A percentile compares a stretch with the other conserved stretches of the same genome.
These are phyloP conservation scores for Fusarium sp. DNA, from an alignment of 2,329 filamentous ascomycete species.

Conservation along the genomic window DNA sequence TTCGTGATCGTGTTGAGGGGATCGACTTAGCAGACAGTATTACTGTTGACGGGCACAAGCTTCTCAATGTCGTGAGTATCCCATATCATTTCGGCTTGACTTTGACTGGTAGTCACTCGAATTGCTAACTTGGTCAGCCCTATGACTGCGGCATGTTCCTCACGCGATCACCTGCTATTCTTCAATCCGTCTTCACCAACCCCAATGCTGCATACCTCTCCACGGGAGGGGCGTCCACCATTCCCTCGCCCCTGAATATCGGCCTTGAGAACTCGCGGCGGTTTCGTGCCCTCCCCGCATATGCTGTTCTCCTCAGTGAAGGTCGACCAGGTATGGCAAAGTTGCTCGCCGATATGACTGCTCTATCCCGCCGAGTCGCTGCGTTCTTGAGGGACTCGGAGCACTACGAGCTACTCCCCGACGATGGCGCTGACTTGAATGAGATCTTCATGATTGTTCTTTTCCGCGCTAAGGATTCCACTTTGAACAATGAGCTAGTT, in stretches of 20 bases:
- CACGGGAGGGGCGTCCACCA: conserved; percentile 50
- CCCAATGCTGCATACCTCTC: conserved; percentile 84
- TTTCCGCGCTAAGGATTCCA: conserved; percentile 73
- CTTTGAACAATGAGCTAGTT: conserved; percentile 72
- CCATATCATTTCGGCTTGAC: background rate
- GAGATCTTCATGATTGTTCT: conserved; percentile 72
- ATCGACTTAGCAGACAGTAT: conserved; percentile 88
- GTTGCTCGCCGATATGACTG: conserved; percentile 77
- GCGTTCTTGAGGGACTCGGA: conserved; percentile 66
- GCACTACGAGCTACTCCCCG: conserved; percentile 73
- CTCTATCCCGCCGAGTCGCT: conserved; percentile 73
- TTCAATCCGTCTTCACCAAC: conserved; percentile 76
- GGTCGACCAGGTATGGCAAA: conserved; percentile 72
- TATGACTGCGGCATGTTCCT: conserved; percentile 95
- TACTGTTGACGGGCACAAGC: conserved; percentile 85
- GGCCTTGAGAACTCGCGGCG: conserved; percentile 91
- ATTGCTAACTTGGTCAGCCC: conserved; percentile 57
- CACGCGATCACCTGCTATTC: conserved; percentile 67
- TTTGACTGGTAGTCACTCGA: background rate
- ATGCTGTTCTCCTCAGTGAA: conserved; percentile 79
- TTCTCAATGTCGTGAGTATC: conserved; percentile 82
- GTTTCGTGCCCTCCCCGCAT: conserved; percentile 89
- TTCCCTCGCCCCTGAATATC: conserved; percentile 85
- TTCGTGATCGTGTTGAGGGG: conserved; percentile 64
- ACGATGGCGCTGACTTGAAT: conserved; percentile 53